Conservation (phyloP, 2,329 filamentous ascomycete genomes). For the Diaporthe ilicicola region DNA sequence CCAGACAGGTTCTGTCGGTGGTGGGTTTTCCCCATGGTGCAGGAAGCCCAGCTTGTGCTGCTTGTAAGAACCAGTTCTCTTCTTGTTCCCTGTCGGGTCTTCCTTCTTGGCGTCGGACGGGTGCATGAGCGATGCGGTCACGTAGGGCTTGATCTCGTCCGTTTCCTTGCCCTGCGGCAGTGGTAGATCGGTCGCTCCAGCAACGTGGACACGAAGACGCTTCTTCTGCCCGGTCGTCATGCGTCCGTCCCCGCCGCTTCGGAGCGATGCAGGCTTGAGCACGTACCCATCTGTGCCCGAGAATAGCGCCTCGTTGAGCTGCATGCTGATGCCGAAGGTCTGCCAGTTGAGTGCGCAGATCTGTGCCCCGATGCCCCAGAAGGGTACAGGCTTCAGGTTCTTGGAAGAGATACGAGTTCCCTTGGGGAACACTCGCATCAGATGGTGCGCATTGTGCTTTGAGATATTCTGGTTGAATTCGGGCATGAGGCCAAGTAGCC, state of each 20-base stretch:
- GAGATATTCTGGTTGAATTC: conserved; percentile 57
- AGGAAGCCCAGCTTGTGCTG: conserved; percentile 63
- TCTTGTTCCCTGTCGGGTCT: conserved; percentile 55
- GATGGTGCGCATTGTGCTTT: conserved; percentile 67
- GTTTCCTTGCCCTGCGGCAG: conserved; percentile 58
- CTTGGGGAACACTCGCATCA: conserved; percentile 77
- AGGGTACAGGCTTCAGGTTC: conserved; percentile 69
- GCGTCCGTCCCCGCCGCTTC: conserved; percentile 61
- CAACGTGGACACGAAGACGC: conserved; percentile 65
- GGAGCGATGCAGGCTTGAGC: conserved; percentile 69
- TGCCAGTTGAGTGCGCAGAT: conserved; percentile 78
- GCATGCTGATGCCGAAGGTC: conserved; percentile 70
- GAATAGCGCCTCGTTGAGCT: conserved; percentile 75
- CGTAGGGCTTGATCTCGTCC: conserved; percentile 67
- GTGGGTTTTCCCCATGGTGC: conserved; percentile 66
- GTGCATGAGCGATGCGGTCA: conserved; percentile 71
- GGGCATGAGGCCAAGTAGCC: conserved; percentile 61
- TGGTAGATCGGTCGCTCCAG: conserved; percentile 69
- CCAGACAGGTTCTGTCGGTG: conserved; percentile 69
- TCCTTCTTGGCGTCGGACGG: conserved; percentile 58
- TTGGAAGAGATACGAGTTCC: conserved; percentile 73
- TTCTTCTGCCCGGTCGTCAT: conserved; percentile 41
- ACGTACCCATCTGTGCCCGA: conserved; percentile 71
- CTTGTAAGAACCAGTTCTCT: conserved; percentile 68
- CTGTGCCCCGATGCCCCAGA: conserved; percentile 74